These are phyloP conservation scores for Aspergillus pseudoterreus DNA, from an alignment of 2,329 filamentous ascomycete species.

Conservation along the genomic window DNA sequence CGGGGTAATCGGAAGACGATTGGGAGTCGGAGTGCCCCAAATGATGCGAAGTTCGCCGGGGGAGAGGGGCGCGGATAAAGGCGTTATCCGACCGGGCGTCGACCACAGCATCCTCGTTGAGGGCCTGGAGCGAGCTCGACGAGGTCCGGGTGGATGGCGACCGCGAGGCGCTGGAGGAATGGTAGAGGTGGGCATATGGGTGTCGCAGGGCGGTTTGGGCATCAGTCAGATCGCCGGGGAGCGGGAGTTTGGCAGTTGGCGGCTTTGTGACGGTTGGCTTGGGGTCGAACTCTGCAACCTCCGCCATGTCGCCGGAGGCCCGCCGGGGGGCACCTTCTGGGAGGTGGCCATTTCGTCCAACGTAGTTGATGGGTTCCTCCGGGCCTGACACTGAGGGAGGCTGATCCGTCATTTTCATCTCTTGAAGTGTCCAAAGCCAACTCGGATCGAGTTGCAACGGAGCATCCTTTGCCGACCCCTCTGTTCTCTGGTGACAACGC, in stretches of 20 bases:
- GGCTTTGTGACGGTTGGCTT: slow-evolving; percentile 21
- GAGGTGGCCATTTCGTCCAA: slow-evolving; percentile 22
- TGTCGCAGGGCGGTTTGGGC: slow-evolving; percentile 31
- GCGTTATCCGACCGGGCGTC: slow-evolving; percentile 33
- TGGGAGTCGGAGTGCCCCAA: slow-evolving; percentile 22
- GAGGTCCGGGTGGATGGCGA: slow-evolving; percentile 39
- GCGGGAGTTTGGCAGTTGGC: slow-evolving; percentile 23
- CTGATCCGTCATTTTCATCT: slow-evolving; percentile 32
- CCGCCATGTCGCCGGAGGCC: slow-evolving; percentile 19
- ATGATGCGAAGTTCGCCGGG: slow-evolving; percentile 26
- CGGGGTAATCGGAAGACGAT: slow-evolving; percentile 34
- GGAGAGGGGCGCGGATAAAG: slow-evolving; percentile 19
- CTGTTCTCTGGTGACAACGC: slow-evolving; percentile 6
- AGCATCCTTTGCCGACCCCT: slow-evolving; percentile 21
- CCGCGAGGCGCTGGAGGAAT: slow-evolving; percentile 33
- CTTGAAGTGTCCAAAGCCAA: slow-evolving; percentile 19
- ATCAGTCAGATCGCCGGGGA: slow-evolving; percentile 24
- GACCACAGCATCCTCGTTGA: slow-evolving; percentile 36
- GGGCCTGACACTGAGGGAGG: slow-evolving; percentile 26
- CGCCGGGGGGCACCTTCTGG: slow-evolving; percentile 17
- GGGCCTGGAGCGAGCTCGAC: slow-evolving; percentile 40
- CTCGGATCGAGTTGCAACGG: slow-evolving; percentile 21
- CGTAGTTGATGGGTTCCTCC: slow-evolving; percentile 25
- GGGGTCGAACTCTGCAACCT: slow-evolving; percentile 13
- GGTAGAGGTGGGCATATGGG: slow-evolving; percentile 30